Percentiles rank a stretch among this genome's conserved stretches.
Evolutionary conservation across 805 yeast genomes (phyloP).

Genomic region (Teunomyces barrocoloradensis): DNA sequence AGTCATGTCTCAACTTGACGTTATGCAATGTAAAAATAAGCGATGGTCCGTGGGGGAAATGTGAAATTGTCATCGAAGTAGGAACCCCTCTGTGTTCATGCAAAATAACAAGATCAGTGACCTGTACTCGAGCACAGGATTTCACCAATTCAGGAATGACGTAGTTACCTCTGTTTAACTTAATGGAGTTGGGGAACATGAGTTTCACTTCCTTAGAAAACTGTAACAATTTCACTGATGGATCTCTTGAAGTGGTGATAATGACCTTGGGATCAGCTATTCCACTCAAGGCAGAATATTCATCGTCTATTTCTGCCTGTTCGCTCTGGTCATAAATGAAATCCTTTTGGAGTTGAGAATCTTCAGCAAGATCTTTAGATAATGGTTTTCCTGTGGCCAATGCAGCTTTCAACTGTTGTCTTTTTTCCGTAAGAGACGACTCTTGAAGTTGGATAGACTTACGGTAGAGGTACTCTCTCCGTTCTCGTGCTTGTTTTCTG

Average conservation of each 20-base stretch:
- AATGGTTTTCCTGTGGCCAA: constrained; percentile 88
- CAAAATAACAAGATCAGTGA: constrained; percentile 79
- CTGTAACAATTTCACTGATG: constrained; percentile 79
- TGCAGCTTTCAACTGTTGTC: constrained; percentile 83
- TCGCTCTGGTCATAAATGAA: constrained; percentile 83
- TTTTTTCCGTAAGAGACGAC: constrained; percentile 76
- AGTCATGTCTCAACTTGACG: constrained; percentile 91
- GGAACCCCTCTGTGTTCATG: constrained; percentile 99
- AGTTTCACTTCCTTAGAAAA: constrained; percentile 90
- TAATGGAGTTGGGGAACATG: constrained; percentile 83
- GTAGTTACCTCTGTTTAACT: constrained; percentile 91
- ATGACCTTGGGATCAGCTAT: constrained; percentile 85
- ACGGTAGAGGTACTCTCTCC: constrained; percentile 88
- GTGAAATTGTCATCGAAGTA: constrained; percentile 86
- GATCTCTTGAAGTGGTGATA: constrained; percentile 92
- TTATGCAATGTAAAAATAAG: constrained; percentile 92
- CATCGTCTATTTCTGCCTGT: constrained; percentile 77
- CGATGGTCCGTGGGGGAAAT: constrained; percentile 98
- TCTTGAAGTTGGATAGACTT: constrained; percentile 91
- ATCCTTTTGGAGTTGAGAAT: constrained; percentile 73
- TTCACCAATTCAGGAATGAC: constrained; percentile 80
- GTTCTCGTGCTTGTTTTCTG: constrained; percentile 92
- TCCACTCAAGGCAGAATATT: constrained; percentile 84
- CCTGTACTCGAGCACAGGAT: constrained; percentile 76
- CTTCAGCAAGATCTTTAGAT: constrained; percentile 89